These are phyloP conservation scores for Melampsora abietis-canadensis DNA, from an alignment of 1,284 basidiomycete genomes.

Conservation along the genomic window DNA sequence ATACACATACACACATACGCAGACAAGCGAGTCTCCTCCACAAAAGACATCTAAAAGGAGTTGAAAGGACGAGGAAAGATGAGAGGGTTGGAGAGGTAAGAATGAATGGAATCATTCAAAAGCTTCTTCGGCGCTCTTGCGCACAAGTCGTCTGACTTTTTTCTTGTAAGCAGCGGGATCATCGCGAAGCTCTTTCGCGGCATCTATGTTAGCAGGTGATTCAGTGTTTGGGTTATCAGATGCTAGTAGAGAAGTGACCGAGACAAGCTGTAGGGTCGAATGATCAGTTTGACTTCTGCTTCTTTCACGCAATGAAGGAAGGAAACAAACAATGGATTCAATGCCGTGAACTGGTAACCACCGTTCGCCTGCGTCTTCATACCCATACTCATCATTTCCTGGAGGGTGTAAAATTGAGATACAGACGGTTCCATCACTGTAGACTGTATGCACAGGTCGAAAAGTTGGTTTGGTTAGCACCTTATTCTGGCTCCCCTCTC, in stretches of 20 bases:
- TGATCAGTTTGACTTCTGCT: not conserved
- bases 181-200: conserved; percentile 56
- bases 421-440: conserved; percentile 34
- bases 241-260: conserved; percentile 26
- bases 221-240: conserved; percentile 35
- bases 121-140: conserved; percentile 79
- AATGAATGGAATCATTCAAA: conserved; percentile 59
- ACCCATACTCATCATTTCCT: conserved; percentile 95
- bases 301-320: not conserved
- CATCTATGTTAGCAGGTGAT: conserved; percentile 36
- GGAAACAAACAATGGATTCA: conserved; percentile 79
- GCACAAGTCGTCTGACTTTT: conserved; percentile 81
- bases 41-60: too few relatives aligned
- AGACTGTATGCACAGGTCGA: conserved; percentile 56
- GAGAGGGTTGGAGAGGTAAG: too few relatives aligned
- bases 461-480: not conserved
- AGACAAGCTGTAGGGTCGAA: conserved; percentile 40
- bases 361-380: conserved; percentile 93
- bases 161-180: conserved; percentile 70
- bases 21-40: too few relatives aligned
- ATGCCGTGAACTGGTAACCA: conserved; percentile 97
- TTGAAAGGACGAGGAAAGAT: too few relatives aligned
- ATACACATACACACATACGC: too few relatives aligned
- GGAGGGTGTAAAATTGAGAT: conserved; percentile 65
- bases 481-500: not conserved